Base-by-base conservation (phyloP, 768 basidiomycete species). In the Lyophyllum atratum region DNA sequence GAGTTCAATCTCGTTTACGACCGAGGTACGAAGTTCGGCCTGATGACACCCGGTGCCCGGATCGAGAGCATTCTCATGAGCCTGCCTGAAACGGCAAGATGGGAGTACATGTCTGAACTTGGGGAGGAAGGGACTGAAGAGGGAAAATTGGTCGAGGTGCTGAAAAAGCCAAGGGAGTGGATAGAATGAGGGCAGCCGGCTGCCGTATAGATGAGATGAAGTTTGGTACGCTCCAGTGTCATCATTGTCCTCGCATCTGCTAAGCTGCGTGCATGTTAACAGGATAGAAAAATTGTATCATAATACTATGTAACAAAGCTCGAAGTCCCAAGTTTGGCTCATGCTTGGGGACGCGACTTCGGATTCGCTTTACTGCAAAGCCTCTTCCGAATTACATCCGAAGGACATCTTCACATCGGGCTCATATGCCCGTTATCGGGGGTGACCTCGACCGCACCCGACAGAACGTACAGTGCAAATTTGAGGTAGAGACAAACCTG, bases 51-150 rank as follows among this genome's bases (percentile, higher is more conserved):
- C 25, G 90, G 91, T 21, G 90, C 92, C 10, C 77, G 93, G 61
- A 88, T 95, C 19, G 93, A 95, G 76, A 92, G 91, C 69, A 92
- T 95, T 55, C 70, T 95, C 37, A 94, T 94, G 92, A 92, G 87
- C 70, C 72, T 95, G 51, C 93, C 93, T 0, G 87, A 93, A 72
- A 89, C 85, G 4, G 91, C 90, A 24, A 80, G 91, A 60, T 95
- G 93, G 93, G 93, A 95, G 72, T 95, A 95, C 70, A 87, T 87
- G 84, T 78, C 83, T 4, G 87, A 91, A 7, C 70, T 94, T 60
- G 92, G 89, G 2, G 75, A 72, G 19, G 77, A 85, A 56, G 85
- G 80, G 0, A 85, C 85, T 10, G 82, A 84, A 55, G 93, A 95
- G 67, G 87, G 80, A 17, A 79, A 79, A 50, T 64, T 93, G 31